Evolutionary conservation across 257 asterid genomes (phyloP), one percentile per base, ranked within the genome.

Genomic region (Penstemon davidsonii): DNA sequence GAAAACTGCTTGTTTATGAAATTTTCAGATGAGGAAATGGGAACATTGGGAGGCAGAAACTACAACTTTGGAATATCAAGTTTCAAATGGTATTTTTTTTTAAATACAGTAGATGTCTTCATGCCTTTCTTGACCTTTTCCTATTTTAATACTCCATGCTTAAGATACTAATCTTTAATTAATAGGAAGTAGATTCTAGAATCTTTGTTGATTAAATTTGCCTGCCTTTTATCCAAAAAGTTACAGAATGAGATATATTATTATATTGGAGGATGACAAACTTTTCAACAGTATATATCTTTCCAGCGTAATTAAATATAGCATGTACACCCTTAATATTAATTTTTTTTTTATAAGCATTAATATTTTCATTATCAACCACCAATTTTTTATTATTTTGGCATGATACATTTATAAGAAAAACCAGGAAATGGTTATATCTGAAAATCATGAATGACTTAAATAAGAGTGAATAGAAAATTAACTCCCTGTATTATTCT

Each of bases 21-120:
- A 66, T 76, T 70, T 77, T 37, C 80, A 89, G 95, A 87, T 87
- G 92, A 80, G 78, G 69, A 87, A 77, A 73, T 89, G 96, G 95
- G 72, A 83, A 64, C 51, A 74, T 55, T 89, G 96, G 96, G 96
- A 89, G 80, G 92, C 87, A n/a, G 92, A 89, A 73, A 89, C 96
- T 12, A 80, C 80, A 72, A 80, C 96, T 5, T 64, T 84, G 64
- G 95, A 89, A 12, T 89, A 87, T 81, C 86, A 87, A 62, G 80
- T 79, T 82, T 82, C 92, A 72, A 73, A 83, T 42, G 96, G 96
- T 89, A 73, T 25, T 18, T 7, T 54, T 54, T 5, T 18, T 54
- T 54, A 15, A n/a, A 15, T 13, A 54, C 5, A 13, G 8, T 8
- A 5, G 53, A 13, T 46, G 19, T 59, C 38, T 12, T 46, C 15